Conservation (phyloP, 129 eudicot species). For the Daucus carota region DH1_v3.0 NC_030386.2:27378501-27379000, state of each 20-base stretch:
- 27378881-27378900: conserved; percentile 1
- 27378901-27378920: conserved; percentile 7
- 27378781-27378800: not conserved
- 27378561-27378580: not conserved
- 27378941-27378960: not conserved
- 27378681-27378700: not conserved
- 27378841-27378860: not conserved
- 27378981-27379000: not conserved
- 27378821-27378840: not conserved
- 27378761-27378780: not conserved
- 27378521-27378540: not conserved
- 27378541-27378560: not conserved
- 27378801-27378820: not conserved
- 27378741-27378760: not conserved
- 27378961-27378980: not conserved
- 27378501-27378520: not conserved
- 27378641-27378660: conserved; percentile 7
- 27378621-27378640: not conserved
- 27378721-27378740: conserved; percentile 5
- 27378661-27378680: not conserved
- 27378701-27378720: not conserved
- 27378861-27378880: not conserved
- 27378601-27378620: not conserved
- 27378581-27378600: not conserved
- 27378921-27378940: conserved; percentile 9